These are phyloP conservation scores for Dictyostelium citrinum DNA, from an alignment of 78 protist genomes.

Conservation along the genomic window DNA sequence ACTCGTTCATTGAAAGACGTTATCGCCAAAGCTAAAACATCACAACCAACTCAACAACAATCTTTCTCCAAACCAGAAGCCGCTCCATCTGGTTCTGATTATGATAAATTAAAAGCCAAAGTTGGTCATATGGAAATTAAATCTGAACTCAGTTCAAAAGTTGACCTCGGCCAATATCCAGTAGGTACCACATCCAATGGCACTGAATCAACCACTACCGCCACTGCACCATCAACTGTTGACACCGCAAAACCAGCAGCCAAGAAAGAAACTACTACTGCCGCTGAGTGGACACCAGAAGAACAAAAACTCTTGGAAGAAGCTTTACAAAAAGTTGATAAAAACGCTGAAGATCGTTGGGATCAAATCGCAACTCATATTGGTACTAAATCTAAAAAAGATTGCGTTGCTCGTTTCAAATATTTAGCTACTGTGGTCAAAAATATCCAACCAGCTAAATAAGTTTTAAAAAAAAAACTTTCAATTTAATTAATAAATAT, in stretches of 20 bases:
- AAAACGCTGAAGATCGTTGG: conserved; percentile 70
- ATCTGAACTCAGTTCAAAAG: conserved; percentile 30
- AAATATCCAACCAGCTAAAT: conserved; percentile 13
- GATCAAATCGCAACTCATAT: conserved; percentile 65
- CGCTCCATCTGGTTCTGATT: conserved; percentile 11
- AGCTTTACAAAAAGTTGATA: conserved; percentile 53
- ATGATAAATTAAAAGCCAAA: conserved; percentile 66
- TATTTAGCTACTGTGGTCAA: conserved; percentile 55
- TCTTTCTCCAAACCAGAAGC: conserved; percentile 67
- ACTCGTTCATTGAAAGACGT: conserved; percentile 82
- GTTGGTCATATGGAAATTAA: conserved; percentile 44
- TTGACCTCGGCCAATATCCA: conserved; percentile 4
- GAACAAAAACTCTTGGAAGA: conserved; percentile 82
- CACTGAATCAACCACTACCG: neutral
- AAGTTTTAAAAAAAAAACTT: neutral
- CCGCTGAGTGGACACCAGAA: conserved; percentile 66
- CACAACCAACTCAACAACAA: conserved; percentile 65
- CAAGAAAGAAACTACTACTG: neutral
- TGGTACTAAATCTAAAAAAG: conserved; percentile 74
- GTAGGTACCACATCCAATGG: neutral
- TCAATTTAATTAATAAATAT: neutral
- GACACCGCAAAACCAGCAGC: conserved; percentile 12
- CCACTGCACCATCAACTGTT: conserved; percentile 15
- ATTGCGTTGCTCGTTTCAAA: conserved; percentile 75
- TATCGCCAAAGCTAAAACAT: conserved; percentile 71